Conservation (phyloP, 305 asterid genomes). For the Stenogyne calaminthoides region DNA sequence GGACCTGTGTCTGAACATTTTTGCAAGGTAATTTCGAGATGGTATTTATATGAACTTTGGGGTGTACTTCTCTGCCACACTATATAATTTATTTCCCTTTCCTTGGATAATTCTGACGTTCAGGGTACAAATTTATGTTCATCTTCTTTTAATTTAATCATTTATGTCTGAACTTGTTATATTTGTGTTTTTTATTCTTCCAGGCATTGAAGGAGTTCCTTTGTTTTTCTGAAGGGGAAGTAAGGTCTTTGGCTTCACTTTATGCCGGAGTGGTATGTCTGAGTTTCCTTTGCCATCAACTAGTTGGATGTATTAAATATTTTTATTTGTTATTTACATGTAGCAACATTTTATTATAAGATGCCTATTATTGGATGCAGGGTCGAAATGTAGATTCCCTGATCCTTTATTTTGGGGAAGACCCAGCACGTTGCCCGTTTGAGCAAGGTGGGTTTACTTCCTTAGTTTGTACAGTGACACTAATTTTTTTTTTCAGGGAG, state of each 20-base stretch:
- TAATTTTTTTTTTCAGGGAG: background rate
- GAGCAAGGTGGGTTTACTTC: slow-evolving; percentile 75
- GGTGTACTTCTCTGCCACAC: slow-evolving; percentile 4
- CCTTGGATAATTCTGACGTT: background rate
- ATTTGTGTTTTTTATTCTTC: slow-evolving; percentile 3
- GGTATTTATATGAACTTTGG: slow-evolving; percentile 13
- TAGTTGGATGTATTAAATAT: background rate
- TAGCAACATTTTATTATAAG: background rate
- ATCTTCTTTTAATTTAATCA: background rate
- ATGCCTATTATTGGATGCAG: slow-evolving; percentile 44
- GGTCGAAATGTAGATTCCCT: slow-evolving; percentile 89
- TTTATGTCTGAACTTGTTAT: background rate
- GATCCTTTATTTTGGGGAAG: slow-evolving; percentile 94
- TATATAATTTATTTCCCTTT: background rate
- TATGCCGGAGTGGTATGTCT: slow-evolving; percentile 93
- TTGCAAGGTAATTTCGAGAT: slow-evolving; percentile 59
- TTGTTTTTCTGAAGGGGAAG: slow-evolving; percentile 87
- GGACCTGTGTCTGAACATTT: slow-evolving; percentile 78
- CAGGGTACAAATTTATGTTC: background rate
- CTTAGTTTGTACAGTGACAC: background rate
- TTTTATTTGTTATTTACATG: background rate
- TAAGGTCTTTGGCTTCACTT: slow-evolving; percentile 82
- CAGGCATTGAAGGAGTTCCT: slow-evolving; percentile 92
- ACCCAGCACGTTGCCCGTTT: slow-evolving; percentile 87
- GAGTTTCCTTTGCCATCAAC: slow-evolving; percentile 23